Percentiles rank a stretch among this genome's conserved stretches.
Evolutionary conservation across 495 filamentous ascomycete genomes (phyloP).

Genomic region (Sphaerosporella brunnea): DNA sequence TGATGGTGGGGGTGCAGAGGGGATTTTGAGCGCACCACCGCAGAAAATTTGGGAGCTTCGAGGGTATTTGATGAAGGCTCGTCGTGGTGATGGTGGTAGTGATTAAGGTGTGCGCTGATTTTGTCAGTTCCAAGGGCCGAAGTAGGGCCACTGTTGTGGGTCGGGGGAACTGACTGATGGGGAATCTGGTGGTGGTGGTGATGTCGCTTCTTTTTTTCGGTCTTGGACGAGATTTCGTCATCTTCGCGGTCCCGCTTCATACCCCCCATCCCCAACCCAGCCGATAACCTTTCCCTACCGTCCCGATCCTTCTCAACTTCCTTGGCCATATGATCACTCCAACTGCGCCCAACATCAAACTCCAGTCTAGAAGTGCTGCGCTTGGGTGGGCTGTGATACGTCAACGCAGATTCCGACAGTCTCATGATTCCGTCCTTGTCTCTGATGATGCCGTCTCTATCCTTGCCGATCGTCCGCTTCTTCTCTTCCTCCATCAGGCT

Average conservation of each 20-base stretch:
- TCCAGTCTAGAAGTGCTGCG: too few species aligned
- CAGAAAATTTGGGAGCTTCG: slow-evolving; percentile 32
- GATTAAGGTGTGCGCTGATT: slow-evolving; percentile 34
- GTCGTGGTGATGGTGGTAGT: slow-evolving; percentile 60
- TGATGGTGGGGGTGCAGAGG: slow-evolving; percentile 38
- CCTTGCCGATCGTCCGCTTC: slow-evolving; percentile 16
- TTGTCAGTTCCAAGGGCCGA: slow-evolving; percentile 5
- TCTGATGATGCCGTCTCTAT: slow-evolving; percentile 16
- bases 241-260: slow-evolving; percentile 26
- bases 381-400: slow-evolving; percentile 14
- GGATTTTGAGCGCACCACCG: slow-evolving; percentile 25
- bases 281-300: background rate
- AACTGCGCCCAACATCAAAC: background rate
- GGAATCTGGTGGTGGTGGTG: slow-evolving; percentile 31
- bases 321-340: background rate
- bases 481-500: slow-evolving; percentile 18
- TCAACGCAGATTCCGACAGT: slow-evolving; percentile 6
- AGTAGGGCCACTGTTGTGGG: background rate
- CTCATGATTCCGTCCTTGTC: slow-evolving; percentile 17
- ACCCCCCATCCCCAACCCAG: slow-evolving; percentile 15
- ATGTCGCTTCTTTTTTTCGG: slow-evolving; percentile 27
- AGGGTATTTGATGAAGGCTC: slow-evolving; percentile 46
- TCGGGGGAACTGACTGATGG: slow-evolving; percentile 29
- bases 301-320: background rate
- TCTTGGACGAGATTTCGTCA: slow-evolving; percentile 21